These are phyloP conservation scores for Cladosporium oxysporum DNA, from an alignment of 2,329 filamentous ascomycete species.

Conservation along the genomic window DNA sequence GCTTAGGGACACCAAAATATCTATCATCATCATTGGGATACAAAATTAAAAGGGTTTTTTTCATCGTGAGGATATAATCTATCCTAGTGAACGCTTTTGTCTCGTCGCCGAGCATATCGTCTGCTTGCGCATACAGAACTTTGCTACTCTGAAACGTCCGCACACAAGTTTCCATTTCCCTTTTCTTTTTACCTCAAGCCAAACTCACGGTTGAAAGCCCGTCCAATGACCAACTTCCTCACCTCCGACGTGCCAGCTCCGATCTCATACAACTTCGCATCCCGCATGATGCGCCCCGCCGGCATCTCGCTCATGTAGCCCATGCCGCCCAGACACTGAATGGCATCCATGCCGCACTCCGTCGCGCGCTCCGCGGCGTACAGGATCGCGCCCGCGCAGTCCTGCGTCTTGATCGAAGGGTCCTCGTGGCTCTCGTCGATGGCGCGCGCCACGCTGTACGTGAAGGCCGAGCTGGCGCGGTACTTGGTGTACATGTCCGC, in stretches of 20 bases:
- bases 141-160: not conserved
- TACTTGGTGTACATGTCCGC: constrained; percentile 98
- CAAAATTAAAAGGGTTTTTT: not conserved
- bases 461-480: constrained; percentile 81
- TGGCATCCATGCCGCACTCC: constrained; percentile 81
- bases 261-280: constrained; percentile 88
- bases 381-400: constrained; percentile 91
- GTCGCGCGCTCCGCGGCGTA: constrained; percentile 91
- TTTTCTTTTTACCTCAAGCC: constrained; percentile 28
- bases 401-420: constrained; percentile 71
- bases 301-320: constrained; percentile 96
- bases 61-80: not conserved
- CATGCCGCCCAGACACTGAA: constrained; percentile 92
- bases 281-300: constrained; percentile 78
- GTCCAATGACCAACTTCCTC: constrained; percentile 88
- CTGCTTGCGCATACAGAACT: not conserved
- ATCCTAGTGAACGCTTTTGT: not conserved
- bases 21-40: not conserved
- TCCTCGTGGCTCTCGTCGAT: constrained; percentile 65
- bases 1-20: not conserved
- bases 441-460: constrained; percentile 75
- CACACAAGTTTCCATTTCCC: not conserved
- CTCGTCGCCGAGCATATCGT: not conserved
- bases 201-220: constrained; percentile 88
- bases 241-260: constrained; percentile 95